Base-by-base conservation (phyloP, 2,329 filamentous ascomycete genomes). In the Colletotrichum lini region DNA sequence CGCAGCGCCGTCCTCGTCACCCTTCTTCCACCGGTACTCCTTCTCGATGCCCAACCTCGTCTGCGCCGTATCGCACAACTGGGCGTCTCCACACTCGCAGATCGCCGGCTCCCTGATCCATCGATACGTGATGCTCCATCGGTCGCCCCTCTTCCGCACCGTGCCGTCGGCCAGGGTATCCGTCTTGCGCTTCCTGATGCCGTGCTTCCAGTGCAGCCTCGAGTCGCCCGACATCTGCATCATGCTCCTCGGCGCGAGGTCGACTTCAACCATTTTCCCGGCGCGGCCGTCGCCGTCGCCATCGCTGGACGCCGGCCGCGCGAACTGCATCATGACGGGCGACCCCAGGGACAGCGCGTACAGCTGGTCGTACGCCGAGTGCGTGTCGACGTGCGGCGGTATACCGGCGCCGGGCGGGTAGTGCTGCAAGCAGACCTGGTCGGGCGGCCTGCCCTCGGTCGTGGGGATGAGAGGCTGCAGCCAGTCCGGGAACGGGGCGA, bases 371-470 rank as follows among this genome's bases (percentile, higher is more conserved):
- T 82, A 83, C 0, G 82, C 79, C 12, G 79, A 78, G 6, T 60
- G 89, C 3, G 88, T 89, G 78, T 91, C 89, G 64, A 88, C 88
- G 74, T 91, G 89, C 0, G 89, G 89, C 12, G 89, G 89, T 74
- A 91, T 91, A 2, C 89, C 89, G 0, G 85, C 81, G 7, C 89
- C 89, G 0, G 88, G 88, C 0, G 89, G 86, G 75, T 91, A 91
- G 76, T 89, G 85, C 78, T 90, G 88, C 18, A 90, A 79, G 73
- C 88, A 90, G 73, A 90, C 87, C 76, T 90, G 89, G 62, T 89
- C 87, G 0, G 87, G 87, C 0, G 81, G 81, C 0, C 84, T 81
- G 2, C 73, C 73, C 68, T 87, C 86, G 0, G 81, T 78, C 2
- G 76, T 78, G 0, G 87, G 84, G 4, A 89, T 80, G 1, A 89